Conservation (phyloP, 2,329 filamentous ascomycete genomes). For the Fusarium floridanum region DNA sequence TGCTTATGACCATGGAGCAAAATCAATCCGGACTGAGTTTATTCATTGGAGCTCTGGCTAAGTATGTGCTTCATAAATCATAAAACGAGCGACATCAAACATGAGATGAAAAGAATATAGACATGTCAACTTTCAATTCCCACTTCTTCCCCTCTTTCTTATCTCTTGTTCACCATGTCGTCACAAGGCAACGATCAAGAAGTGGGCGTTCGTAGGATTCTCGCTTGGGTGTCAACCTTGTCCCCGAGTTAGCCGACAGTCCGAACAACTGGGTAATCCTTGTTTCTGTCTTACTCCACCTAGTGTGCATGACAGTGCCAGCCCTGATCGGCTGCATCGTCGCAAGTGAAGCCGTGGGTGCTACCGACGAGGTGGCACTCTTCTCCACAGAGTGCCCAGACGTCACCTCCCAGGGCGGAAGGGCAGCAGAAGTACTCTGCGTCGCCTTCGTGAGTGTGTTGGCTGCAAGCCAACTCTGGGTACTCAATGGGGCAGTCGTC, state of each 20-base stretch:
- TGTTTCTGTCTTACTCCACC: background rate
- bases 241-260: background rate
- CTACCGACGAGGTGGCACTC: background rate
- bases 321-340: background rate
- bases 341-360: background rate
- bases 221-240: background rate
- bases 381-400: background rate
- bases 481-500: background rate
- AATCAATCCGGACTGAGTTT: background rate
- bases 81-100: background rate
- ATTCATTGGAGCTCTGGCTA: background rate
- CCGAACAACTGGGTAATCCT: background rate
- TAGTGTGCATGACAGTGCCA: background rate
- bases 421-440: constrained; percentile 1
- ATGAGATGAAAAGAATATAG: background rate
- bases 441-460: background rate
- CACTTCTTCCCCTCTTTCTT: background rate
- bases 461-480: background rate
- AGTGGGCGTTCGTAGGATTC: background rate
- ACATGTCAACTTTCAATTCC: background rate
- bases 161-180: background rate
- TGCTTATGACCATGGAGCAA: background rate
- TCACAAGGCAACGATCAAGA: background rate
- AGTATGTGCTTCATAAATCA: background rate
- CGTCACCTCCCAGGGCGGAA: background rate